These are phyloP conservation scores for Flaveria bidentis DNA, from an alignment of 129 eudicot species.

Conservation along the genomic window DNA sequence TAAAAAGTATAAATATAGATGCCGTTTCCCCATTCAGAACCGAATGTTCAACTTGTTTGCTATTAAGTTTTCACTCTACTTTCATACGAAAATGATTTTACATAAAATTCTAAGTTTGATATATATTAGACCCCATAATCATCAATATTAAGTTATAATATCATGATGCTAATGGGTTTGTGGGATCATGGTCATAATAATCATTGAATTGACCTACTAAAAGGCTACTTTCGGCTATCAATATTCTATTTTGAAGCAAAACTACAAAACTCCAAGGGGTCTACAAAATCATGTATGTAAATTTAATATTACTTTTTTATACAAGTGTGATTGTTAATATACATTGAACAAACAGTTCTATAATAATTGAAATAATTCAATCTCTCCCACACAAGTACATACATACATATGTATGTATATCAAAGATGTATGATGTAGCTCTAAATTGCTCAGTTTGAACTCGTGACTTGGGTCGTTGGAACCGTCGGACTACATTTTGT, in stretches of 20 bases:
- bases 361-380: no score
- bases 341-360: background rate
- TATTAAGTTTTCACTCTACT: background rate
- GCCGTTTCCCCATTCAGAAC: no score
- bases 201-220: constrained; percentile 5
- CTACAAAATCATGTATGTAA: background rate
- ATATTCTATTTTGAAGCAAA: background rate
- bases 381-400: no score
- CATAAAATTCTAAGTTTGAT: background rate
- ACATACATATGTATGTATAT: no score
- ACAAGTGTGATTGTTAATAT: background rate
- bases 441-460: no score
- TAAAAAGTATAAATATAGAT: background rate
- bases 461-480: no score
- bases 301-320: background rate
- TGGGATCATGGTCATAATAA: constrained; percentile 2
- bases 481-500: no score
- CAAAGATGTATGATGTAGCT: no score
- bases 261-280: background rate
- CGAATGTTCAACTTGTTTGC: no score
- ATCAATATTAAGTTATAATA: background rate
- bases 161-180: constrained; percentile 5
- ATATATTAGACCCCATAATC: background rate
- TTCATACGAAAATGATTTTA: background rate
- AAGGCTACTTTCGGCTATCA: constrained; percentile 1